Percentiles rank a stretch among this genome's conserved stretches.
These are phyloP conservation scores for Microcera coccophila DNA, from an alignment of 2,329 filamentous ascomycete species.

Conservation along the genomic window DNA sequence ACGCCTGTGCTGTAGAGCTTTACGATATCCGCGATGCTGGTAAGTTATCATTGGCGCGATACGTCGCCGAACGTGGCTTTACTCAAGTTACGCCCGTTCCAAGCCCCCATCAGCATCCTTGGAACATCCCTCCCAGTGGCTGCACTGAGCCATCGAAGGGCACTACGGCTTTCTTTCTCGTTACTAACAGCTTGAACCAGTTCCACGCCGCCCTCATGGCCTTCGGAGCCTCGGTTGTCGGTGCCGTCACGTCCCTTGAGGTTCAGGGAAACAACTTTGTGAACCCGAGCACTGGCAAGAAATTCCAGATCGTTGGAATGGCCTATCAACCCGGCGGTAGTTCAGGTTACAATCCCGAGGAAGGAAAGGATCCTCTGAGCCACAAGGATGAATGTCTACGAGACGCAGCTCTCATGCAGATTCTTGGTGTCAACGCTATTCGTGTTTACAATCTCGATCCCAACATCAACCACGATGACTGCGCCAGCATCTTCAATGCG, in stretches of 20 bases:
- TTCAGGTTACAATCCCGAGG: constrained; percentile 54
- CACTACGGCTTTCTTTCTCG: neutral
- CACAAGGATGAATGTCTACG: constrained; percentile 55
- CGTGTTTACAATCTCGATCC: constrained; percentile 68
- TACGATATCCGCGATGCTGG: constrained; percentile 22
- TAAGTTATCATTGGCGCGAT: constrained; percentile 13
- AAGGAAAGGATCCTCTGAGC: constrained; percentile 57
- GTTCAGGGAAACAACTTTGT: constrained; percentile 57
- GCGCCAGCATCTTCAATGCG: constrained; percentile 64
- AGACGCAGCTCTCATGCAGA: constrained; percentile 63
- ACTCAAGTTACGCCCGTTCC: neutral
- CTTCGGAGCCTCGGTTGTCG: constrained; percentile 49
- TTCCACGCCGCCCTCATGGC: constrained; percentile 47
- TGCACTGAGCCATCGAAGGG: neutral
- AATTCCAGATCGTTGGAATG: constrained; percentile 63
- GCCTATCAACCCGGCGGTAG: constrained; percentile 68
- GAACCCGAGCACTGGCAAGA: constrained; percentile 54
- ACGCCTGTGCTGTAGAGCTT: neutral
- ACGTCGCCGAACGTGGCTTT: neutral
- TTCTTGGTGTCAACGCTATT: constrained; percentile 62
- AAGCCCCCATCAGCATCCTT: neutral
- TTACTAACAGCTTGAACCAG: constrained; percentile 20
- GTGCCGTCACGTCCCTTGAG: constrained; percentile 55
- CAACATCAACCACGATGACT: constrained; percentile 62
- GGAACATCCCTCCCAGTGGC: neutral